phyloP scores from a whole-genome alignment of 345 rosid genomes.

The Toxicodendron radicans region DNA sequence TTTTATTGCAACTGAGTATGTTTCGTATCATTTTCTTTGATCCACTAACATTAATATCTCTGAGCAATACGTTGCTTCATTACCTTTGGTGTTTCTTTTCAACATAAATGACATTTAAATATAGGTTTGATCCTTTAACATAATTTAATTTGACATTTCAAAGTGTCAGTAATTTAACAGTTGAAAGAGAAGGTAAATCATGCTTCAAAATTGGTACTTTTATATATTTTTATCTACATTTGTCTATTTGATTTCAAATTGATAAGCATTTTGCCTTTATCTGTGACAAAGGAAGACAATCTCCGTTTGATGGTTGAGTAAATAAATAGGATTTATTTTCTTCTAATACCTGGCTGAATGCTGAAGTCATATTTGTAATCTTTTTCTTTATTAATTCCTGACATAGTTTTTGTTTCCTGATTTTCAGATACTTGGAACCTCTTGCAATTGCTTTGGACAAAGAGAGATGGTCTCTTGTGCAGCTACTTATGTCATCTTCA shows the following conservation, averaged over 20 bases:
- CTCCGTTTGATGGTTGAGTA: neutral
- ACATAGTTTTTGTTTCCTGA: slow-evolving; percentile 11
- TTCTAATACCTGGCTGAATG: neutral
- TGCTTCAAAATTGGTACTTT: neutral
- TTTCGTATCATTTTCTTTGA: slow-evolving; percentile 14
- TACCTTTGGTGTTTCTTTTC: neutral
- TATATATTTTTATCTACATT: neutral
- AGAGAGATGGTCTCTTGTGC: slow-evolving; percentile 97
- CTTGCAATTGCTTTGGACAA: slow-evolving; percentile 86
- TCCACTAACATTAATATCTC: neutral
- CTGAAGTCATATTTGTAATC: neutral
- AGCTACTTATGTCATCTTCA: slow-evolving; percentile 82
- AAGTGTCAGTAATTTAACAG: neutral
- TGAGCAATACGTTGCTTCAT: neutral
- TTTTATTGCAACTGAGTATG: slow-evolving; percentile 88
- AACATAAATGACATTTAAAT: slow-evolving; percentile 3
- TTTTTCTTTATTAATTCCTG: neutral
- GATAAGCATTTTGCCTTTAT: slow-evolving; percentile 1
- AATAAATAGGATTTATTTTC: neutral
- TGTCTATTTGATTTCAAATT: neutral
- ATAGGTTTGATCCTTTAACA: no score
- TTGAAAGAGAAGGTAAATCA: neutral
- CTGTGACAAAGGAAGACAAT: slow-evolving; percentile 1
- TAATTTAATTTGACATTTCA: neutral
- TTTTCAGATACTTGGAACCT: slow-evolving; percentile 86